These are phyloP conservation scores for Actinomucor elegans DNA, from an alignment of 371 early-diverging fungal species.

Conservation along the genomic window DNA sequence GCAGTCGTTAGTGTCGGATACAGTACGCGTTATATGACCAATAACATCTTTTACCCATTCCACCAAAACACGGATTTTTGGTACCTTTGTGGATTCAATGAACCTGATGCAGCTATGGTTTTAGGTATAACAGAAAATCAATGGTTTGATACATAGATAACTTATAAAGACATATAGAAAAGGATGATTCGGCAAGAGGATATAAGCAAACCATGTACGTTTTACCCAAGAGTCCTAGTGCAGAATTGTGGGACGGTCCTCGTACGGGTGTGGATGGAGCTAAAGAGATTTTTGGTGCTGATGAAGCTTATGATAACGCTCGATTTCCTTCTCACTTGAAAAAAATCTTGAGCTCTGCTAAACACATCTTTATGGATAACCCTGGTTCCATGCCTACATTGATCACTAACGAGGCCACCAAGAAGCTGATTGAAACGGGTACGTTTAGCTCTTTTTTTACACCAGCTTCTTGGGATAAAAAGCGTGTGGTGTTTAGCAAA, in stretches of 20 bases:
- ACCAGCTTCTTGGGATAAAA: slow-evolving; percentile 10
- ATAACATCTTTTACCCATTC: slow-evolving; percentile 94
- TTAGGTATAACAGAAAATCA: slow-evolving; percentile 51
- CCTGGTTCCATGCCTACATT: slow-evolving; percentile 31
- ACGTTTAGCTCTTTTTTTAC: slow-evolving; percentile 17
- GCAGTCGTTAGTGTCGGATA: slow-evolving; percentile 77
- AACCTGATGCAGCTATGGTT: slow-evolving; percentile 84
- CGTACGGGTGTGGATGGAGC: slow-evolving; percentile 84
- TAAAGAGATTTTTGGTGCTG: slow-evolving; percentile 79
- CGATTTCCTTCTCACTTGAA: slow-evolving; percentile 25
- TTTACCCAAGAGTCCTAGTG: slow-evolving; percentile 65
- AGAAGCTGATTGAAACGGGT: slow-evolving; percentile 38
- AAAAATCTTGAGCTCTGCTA: slow-evolving; percentile 20
- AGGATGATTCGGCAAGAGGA: slow-evolving; percentile 56
- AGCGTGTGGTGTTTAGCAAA: slow-evolving; percentile 8
- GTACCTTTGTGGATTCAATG: slow-evolving; percentile 88
- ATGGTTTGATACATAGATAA: background rate
- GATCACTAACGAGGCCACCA: slow-evolving; percentile 16
- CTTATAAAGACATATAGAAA: slow-evolving; percentile 37
- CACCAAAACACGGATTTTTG: slow-evolving; percentile 91
- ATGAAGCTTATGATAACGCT: slow-evolving; percentile 62
- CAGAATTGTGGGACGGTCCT: slow-evolving; percentile 94
- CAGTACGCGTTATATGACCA: slow-evolving; percentile 82
- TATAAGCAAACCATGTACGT: slow-evolving; percentile 90
- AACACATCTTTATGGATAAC: slow-evolving; percentile 42